phyloP scores from a whole-genome alignment of 208 protist genomes.

The Crithidia thermophila region DNA sequence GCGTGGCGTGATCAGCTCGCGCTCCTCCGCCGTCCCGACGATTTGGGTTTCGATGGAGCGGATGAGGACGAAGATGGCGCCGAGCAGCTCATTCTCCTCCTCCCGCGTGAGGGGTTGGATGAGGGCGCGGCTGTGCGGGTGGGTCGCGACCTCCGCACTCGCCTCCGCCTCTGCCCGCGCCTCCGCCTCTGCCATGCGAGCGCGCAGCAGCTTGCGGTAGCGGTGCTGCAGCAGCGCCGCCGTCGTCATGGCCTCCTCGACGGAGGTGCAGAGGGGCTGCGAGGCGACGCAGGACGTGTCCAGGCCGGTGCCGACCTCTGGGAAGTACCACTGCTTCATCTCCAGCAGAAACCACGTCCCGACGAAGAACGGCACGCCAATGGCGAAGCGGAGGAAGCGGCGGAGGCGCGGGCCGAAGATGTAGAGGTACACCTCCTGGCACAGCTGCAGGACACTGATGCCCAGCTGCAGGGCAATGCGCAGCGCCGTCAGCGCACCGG shows the following conservation, averaged over 20 bases:
- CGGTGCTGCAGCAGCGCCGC: conserved; percentile 19
- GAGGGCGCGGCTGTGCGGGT: not conserved
- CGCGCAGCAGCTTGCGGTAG: conserved; percentile 14
- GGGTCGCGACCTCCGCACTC: too few relatives aligned
- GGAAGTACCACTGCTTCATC: conserved; percentile 46
- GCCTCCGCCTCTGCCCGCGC: not conserved
- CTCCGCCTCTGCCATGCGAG: not conserved
- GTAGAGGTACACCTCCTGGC: conserved; percentile 37
- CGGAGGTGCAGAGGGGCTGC: conserved; percentile 27
- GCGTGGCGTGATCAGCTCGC: conserved; percentile 39
- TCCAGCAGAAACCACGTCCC: conserved; percentile 40
- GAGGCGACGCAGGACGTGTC: conserved; percentile 37
- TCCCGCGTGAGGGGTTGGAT: conserved; percentile 16
- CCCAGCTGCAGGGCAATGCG: conserved; percentile 27
- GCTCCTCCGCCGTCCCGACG: conserved; percentile 50
- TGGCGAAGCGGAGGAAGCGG: conserved; percentile 37
- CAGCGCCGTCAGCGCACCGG: conserved; percentile 7
- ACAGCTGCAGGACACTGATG: conserved; percentile 24
- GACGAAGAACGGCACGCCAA: conserved; percentile 38
- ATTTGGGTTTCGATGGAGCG: conserved; percentile 44
- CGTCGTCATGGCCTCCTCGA: conserved; percentile 33
- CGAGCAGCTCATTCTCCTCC: conserved; percentile 36
- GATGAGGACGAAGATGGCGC: conserved; percentile 42
- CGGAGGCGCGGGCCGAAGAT: conserved; percentile 35
- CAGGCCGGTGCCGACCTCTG: conserved; percentile 19